Evolutionary conservation across 805 yeast species (phyloP), one percentile per base, ranked within the genome.

Genomic region (Lachancea sp.): DNA sequence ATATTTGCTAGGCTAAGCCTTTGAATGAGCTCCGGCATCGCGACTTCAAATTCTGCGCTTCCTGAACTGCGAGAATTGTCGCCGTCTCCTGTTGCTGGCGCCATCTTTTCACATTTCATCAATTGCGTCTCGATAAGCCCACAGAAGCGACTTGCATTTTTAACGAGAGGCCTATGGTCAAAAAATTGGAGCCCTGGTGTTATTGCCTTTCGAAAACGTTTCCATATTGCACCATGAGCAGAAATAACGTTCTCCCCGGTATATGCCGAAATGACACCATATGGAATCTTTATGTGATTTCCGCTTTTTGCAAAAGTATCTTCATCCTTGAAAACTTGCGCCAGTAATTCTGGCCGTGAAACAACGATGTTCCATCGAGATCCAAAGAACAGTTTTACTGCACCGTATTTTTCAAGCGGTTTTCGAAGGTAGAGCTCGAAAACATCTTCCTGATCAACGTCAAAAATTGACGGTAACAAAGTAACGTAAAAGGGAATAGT

Each of bases 161-260:
- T 49, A 3, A 48, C 45, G 15, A 77, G 62, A 2, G 73, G 71
- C 0, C 52, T 51, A 1, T 59, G 56, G 16, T 73, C 65, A 12
- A 81, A 79, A 48, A 74, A 73, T 48, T 74, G 78, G 16, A 79
- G 66, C 2, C 78, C 68, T n/a, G 63, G 63, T 3, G 77, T 70
- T 20, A 77, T 57, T 22, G 72, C 53, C 3, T 58, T 56, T 44
- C 84, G 63, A 52, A 76, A 79, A 10, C 59, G 47, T 45, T 59
- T 74, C 84, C 84, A 79, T 22, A 59, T 57, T 3, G 58, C 55
- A 0, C 81, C 81, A 53, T 77, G 81, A 0, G 82, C 75, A 50
- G 82, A 77, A 17, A 79, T 78, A 3, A 79, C 68, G 51, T 79
- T 78, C 44, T 78, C 82, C 0, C 84, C 84, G 1, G 82, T 75